Base-by-base conservation (phyloP, 441 rosid species). In the Oxalis stricta region DNA sequence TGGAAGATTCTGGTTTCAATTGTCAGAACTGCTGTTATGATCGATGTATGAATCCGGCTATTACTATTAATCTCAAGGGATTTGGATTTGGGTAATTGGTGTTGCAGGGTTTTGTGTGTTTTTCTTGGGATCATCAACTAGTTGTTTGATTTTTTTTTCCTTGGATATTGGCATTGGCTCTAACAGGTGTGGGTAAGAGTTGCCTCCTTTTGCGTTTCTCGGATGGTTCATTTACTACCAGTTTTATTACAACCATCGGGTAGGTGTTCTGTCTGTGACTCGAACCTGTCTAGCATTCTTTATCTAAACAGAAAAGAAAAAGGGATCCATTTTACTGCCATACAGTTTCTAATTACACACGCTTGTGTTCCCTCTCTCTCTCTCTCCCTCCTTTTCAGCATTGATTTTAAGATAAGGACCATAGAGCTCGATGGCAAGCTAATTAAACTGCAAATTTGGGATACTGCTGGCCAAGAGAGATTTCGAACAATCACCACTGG, bases 191-290 rank as follows among this genome's bases (percentile, higher is more conserved):
- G 48, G 98, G 98, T 42, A 89, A 89, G 89, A 85, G 98, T 83
- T 91, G 98, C 61, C 96, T 91, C 55, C 98, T 91, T 51, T 75
- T 91, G 68, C 87, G 98, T 52, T 91, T 91, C 75, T 91, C 96
- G 0, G 98, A 91, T 69, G 98, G 98, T 56, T 91, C 98, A 21
- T 89, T 85, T 65, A 83, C 98, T 29, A 89, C 98, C 44, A 83
- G 96, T 69, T 89, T 85, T 65, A 85, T 91, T 49, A 85, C 98
- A 35, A 91, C 96, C 32, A 91, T 85, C 37, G 96, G 98, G 98
- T 91, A 56, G 29, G 70, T 58, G 26, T 37, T n/a, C n/a, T n/a
- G n/a, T n/a, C n/a, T n/a, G n/a, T n/a, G n/a, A n/a, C n/a, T n/a
- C n/a, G n/a, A n/a, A n/a, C n/a, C n/a, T n/a, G n/a, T n/a, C n/a